Base-by-base conservation (phyloP, 345 rosid genomes). In the Firmiana major region DNA sequence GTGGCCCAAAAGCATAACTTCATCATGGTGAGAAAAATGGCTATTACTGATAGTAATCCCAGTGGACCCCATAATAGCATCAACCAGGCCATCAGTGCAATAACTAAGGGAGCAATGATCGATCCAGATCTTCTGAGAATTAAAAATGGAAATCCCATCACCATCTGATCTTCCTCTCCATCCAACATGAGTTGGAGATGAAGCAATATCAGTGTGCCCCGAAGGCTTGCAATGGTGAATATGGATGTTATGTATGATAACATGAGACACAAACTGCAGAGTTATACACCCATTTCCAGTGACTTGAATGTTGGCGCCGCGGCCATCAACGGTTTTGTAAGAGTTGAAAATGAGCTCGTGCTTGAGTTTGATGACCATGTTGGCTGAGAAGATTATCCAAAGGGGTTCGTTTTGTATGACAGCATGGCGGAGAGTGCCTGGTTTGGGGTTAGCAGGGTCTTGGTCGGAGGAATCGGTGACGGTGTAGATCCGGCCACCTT, bases 1-100 rank as follows among this genome's bases (percentile, higher is more conserved):
- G 69, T 97, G 98, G 0, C 99, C 99, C 60, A 97, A 67, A 65
- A 97, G 84, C 97, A 97, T 97, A 65, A 97, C 99, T 70, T 97
- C 94, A 42, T 97, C 46, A 66, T 97, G 99, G 55, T 86, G 97
- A 4, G 90, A 62, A 51, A 97, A 97, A 54, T 91, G 87, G 79
- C 69, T 92, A 83, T 94, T 97, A 1, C 97, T 92, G 11, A 97
- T 79, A 0, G 99, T 97, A 17, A 97, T 88, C 67, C 88, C 98
- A 0, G 99, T 94, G 1, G 99, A 97, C 15, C 94, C 99, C 86
- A 92, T 83, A 31, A 92, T 97, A 0, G 91, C 97, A 49, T 95
- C 99, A 9, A 95, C 85, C 76, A 95, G 73, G 5, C 99, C 99
- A 72, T 95, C 99, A 0, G 87, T 40, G 57, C 99, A 95, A 38